phyloP scores from a whole-genome alignment of 2,329 filamentous ascomycete genomes.

The Nectriaceae sp. region DNA sequence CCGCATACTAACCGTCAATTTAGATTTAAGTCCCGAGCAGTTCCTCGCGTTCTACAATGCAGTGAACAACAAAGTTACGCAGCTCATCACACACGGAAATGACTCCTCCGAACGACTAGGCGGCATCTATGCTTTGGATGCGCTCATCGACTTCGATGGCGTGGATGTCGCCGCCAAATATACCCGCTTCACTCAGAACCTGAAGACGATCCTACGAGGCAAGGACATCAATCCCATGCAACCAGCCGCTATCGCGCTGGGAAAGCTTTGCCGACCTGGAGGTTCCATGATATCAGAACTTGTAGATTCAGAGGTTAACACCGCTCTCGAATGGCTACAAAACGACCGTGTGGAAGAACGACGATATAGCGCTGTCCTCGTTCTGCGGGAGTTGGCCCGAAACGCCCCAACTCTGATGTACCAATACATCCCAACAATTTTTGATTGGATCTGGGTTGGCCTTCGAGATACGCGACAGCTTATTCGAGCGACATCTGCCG shows the following conservation, averaged over 20 bases:
- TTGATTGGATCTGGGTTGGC: constrained; percentile 95
- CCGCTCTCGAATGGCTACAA: constrained; percentile 94
- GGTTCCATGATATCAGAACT: constrained; percentile 93
- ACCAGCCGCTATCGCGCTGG: constrained; percentile 83
- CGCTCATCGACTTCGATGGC: constrained; percentile 93
- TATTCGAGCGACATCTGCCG: constrained; percentile 87
- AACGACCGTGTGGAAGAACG: constrained; percentile 92
- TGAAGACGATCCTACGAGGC: constrained; percentile 84
- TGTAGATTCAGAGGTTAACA: constrained; percentile 95
- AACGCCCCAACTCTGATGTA: constrained; percentile 96
- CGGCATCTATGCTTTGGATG: constrained; percentile 88
- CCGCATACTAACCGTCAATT: constrained; percentile 14
- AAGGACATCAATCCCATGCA: constrained; percentile 92
- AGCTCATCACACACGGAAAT: constrained; percentile 78
- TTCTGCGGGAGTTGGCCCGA: constrained; percentile 85
- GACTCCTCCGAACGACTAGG: constrained; percentile 88
- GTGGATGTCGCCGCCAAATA: constrained; percentile 93
- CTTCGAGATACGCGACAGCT: constrained; percentile 86
- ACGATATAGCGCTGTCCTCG: constrained; percentile 88
- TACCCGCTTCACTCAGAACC: constrained; percentile 87
- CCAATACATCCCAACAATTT: constrained; percentile 89
- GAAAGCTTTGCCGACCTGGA: constrained; percentile 87
- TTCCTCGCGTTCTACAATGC: constrained; percentile 64
- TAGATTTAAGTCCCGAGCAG: constrained; percentile 77
- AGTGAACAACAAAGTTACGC: constrained; percentile 59